Evolutionary conservation across 176 grass and related monocot species (phyloP), one percentile per base, ranked within the genome.

Genomic region (Oryza glaberrima): DNA sequence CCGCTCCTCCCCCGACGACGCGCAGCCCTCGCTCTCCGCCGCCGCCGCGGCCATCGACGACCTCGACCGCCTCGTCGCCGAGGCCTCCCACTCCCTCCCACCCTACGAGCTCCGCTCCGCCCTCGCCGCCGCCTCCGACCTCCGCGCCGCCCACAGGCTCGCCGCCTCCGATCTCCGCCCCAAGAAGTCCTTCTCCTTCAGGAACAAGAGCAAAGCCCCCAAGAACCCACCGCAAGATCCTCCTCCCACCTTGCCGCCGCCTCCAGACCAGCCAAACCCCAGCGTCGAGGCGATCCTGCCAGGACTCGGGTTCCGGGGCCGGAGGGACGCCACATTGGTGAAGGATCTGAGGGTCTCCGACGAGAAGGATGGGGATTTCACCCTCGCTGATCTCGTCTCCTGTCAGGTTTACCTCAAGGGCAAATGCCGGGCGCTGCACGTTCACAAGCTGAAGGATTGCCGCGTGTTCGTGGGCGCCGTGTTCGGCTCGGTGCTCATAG

Each of bases 171-270:
- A 85, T 13, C 52, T 95, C 36, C 81, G 87, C 3, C 95, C 93
- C 28, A 90, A 92, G 81, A 93, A 98, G 69, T 91, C 90, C 5
- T 98, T 98, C 89, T 95, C 95, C 25, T 98, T 98, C 83, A 88
- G 82, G 84, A 95, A 94, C 73, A 98, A 98, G 77, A 73, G 47
- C 84, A 90, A 49, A 66, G 13, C 87, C 19, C 10, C 82, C 1
- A 95, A 92, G 83, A 93, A 30, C 46, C 74, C 79, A 20, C 79
- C 69, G 19, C 79, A 76, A 32, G 87, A 98, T 49, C 36, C 49
- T 23, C 38, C 82, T 4, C 65, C 76, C 41, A 14, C n/a, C n/a
- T 67, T 46, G 36, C 73, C 63, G 58, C 84, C 52, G 13, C 69
- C 56, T 7, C 45, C 34, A 0, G 77, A 47, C 75, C 66, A n/a